Base-by-base conservation (phyloP, 176 grass and related monocot species). In the Carex myosuroides region DNA sequence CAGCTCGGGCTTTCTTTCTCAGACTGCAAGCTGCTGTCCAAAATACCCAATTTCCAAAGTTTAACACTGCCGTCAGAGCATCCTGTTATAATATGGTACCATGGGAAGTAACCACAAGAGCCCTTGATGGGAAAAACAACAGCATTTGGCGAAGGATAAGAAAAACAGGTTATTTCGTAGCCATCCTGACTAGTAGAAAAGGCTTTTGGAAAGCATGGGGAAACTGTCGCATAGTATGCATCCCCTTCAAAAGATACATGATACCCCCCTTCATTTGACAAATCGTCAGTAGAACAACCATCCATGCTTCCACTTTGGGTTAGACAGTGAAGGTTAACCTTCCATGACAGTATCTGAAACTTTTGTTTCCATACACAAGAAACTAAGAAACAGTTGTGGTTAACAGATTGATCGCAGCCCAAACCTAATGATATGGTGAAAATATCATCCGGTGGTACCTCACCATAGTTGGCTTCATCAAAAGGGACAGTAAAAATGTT, bases 31-130 rank as follows among this genome's bases (percentile, higher is more conserved):
- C 73, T 50, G 60, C 52, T 85, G 73, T 88, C 86, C 44, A 42
- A 71, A 86, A 61, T 76, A 66, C 76, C 75, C 84, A 86, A 73
- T 79, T 91, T 94, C 95, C 95, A 98, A 74, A 98, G 85, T 86
- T 94, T 93, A 24, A 93, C 74, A 75, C 63, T 93, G 30, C 95
- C 92, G 81, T 93, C 86, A 85, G 91, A 93, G 70, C 59, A 89
- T 29, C 95, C 95, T 76, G 95, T 98, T 83, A 91, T 90, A 85
- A 98, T 87, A 70, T 94, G 90, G 85, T 90, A 98, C 79, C 87
- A 72, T 82, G 78, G 80, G 81, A 76, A 44, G 82, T 35, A 48
- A 81, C 29, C 63, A 37, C 41, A 92, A 87, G 87, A 69, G 13
- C 21, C 91, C 79, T 89, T 86, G 37, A 74, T 85, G 78, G 95